A percentile compares a stretch with the other conserved stretches of the same genome.
Evolutionary conservation across 352 stramenopile genomes (phyloP).

Genomic region (Elongisporangium anandrum): DNA sequence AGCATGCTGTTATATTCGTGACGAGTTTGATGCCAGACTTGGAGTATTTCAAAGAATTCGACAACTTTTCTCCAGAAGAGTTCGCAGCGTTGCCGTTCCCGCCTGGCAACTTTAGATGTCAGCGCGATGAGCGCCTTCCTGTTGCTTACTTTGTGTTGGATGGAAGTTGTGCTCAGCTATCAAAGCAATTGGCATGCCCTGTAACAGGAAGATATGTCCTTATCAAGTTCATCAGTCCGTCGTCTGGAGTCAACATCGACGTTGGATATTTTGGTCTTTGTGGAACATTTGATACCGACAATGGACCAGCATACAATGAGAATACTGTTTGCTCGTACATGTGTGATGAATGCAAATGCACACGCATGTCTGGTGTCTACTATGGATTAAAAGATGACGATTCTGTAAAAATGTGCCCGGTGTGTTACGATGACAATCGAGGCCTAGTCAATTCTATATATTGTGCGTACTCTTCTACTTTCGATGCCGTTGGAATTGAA

Average conservation of each 20-base stretch:
- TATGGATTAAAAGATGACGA: constrained; percentile 63
- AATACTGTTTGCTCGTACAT: constrained; percentile 24
- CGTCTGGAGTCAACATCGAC: constrained; percentile 76
- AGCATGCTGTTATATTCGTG: constrained; percentile 62
- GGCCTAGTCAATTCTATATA: constrained; percentile 44
- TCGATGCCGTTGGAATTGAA: constrained; percentile 26
- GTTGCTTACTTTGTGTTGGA: constrained; percentile 80
- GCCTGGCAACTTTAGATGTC: constrained; percentile 34
- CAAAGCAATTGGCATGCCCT: constrained; percentile 65
- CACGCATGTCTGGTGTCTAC: constrained; percentile 35
- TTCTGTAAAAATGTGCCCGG: constrained; percentile 51
- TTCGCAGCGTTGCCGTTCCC: constrained; percentile 73
- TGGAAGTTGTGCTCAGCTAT: constrained; percentile 67
- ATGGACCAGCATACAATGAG: constrained; percentile 78
- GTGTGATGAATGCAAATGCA: constrained; percentile 63
- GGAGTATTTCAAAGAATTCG: constrained; percentile 41
- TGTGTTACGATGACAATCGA: constrained; percentile 80
- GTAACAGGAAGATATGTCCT: constrained; percentile 75
- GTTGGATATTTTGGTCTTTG: constrained; percentile 76
- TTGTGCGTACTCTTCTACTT: constrained; percentile 29
- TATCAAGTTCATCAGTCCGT: constrained; percentile 68
- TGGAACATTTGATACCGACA: constrained; percentile 77
- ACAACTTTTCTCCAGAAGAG: constrained; percentile 69
- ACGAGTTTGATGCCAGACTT: constrained; percentile 59
- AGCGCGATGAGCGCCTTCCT: constrained; percentile 58